A percentile compares a stretch with the other conserved stretches of the same genome.
Evolutionary conservation across 2,329 filamentous ascomycete species (phyloP).

Genomic region (Byssochlamys sp.): DNA sequence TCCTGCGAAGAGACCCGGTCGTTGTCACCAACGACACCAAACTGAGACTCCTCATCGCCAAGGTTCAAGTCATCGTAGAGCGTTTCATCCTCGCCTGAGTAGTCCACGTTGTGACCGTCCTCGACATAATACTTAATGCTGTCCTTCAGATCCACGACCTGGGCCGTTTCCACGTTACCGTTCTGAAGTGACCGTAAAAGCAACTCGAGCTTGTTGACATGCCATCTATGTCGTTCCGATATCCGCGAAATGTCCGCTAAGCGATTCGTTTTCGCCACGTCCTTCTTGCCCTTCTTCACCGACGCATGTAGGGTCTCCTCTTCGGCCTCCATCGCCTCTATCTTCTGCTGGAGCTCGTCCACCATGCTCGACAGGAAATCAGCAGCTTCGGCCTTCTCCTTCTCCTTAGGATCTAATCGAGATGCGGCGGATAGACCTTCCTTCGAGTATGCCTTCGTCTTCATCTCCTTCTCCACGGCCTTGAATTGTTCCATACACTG

Average conservation of each 20-base stretch:
- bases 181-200: slow-evolving; percentile 86
- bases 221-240: slow-evolving; percentile 93
- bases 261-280: slow-evolving; percentile 70
- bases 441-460: slow-evolving; percentile 98
- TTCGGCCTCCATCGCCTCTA: slow-evolving; percentile 86
- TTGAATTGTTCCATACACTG: slow-evolving; percentile 93
- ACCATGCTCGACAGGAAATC: slow-evolving; percentile 81
- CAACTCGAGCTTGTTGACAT: slow-evolving; percentile 83
- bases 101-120: slow-evolving; percentile 79
- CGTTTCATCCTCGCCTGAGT: slow-evolving; percentile 75
- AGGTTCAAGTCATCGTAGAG: slow-evolving; percentile 93
- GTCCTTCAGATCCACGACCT: slow-evolving; percentile 82
- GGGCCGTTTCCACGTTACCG: slow-evolving; percentile 74
- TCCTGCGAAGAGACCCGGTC: slow-evolving; percentile 94
- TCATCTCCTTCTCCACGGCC: slow-evolving; percentile 99
- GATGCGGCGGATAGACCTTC: slow-evolving; percentile 85
- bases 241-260: slow-evolving; percentile 74
- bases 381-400: slow-evolving; percentile 79
- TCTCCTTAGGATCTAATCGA: slow-evolving; percentile 93
- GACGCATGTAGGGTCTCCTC: slow-evolving; percentile 74
- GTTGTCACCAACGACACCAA: slow-evolving; percentile 68
- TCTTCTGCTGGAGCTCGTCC: slow-evolving; percentile 85
- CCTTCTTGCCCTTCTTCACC: slow-evolving; percentile 91
- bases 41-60: slow-evolving; percentile 81
- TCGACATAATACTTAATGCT: slow-evolving; percentile 91